Evolutionary conservation across 768 basidiomycete genomes (phyloP).

Genomic region (Podaxis sp.): DNA sequence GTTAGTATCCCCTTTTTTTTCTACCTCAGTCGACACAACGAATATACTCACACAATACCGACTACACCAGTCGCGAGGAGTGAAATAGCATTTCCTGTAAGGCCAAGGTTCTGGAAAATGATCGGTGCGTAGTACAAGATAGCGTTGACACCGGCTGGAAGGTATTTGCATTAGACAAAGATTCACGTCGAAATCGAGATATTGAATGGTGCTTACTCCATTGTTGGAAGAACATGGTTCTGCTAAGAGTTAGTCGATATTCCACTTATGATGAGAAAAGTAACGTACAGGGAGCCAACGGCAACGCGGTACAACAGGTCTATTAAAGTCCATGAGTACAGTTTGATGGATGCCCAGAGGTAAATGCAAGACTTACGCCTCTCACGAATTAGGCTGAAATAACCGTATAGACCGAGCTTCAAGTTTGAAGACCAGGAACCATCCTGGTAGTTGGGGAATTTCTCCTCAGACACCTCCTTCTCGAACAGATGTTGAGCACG

Average conservation of each 20-base stretch:
- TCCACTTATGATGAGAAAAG: neutral
- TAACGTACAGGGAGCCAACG: conserved; percentile 49
- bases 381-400: conserved; percentile 55
- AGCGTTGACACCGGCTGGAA: conserved; percentile 56
- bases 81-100: conserved; percentile 56
- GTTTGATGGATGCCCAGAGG: neutral
- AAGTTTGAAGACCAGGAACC: conserved; percentile 51
- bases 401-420: conserved; percentile 57
- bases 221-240: conserved; percentile 79
- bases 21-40: neutral
- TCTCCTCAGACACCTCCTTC: conserved; percentile 50
- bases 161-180: neutral
- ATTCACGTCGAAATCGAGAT: neutral
- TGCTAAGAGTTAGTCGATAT: conserved; percentile 16
- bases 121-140: conserved; percentile 74
- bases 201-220: conserved; percentile 44
- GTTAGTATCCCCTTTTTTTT: neutral
- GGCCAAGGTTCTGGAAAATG: conserved; percentile 60
- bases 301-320: conserved; percentile 60
- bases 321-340: conserved; percentile 16
- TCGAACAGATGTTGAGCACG: conserved; percentile 74
- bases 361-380: conserved; percentile 28
- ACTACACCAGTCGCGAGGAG: conserved; percentile 63
- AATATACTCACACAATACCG: conserved; percentile 59
- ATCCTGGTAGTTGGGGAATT: conserved; percentile 64